Evolutionary conservation across 352 stramenopile genomes (phyloP), one percentile per base, ranked within the genome.

Genomic region (Phytophthora hibernalis): DNA sequence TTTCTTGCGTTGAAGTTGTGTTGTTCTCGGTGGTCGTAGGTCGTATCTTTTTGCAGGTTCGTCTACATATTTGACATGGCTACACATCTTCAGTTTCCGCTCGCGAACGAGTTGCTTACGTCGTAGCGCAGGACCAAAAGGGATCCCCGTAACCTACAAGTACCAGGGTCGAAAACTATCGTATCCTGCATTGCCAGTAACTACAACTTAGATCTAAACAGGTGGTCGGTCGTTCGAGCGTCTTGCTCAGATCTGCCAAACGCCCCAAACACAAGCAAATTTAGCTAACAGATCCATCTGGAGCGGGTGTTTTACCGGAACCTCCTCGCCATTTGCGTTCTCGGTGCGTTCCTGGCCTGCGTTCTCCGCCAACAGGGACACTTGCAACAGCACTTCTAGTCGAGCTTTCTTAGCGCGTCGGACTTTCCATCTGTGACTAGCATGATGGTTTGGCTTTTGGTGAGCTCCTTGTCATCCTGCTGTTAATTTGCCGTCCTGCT

Each of bases 301-400:
- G 47, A 44, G 5, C 61, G 57, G 13, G 22, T 62, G 61, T 18
- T 56, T 57, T 37, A 21, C n/a, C n/a, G 24, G 61, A 68, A 63
- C 33, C 11, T 16, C 1, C 9, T 15, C 16, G 26, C 35, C 61
- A 68, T 18, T 45, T 53, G 60, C 16, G 26, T 68, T 48, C 51
- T 53, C 26, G 61, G 35, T 26, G 28, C 38, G 18, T 52, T 68
- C 52, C 10, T 35, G 16, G 40, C n/a, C n/a, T n/a, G n/a, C n/a
- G 18, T 52, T 68, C 52, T 9, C 21, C 30, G 31, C 33, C 56
- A 65, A 18, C 45, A 49, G 44, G 10, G 48, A 20, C 20, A 44
- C 22, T 43, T 18, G 57, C 47, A 52, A 24, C 48, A 44, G 13
- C 54, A 54, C 11, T 15, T 42, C 22, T 33, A 64, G 30, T 58